These are phyloP conservation scores for Aphanomyces stellatus DNA, from an alignment of 352 stramenopile genomes.

Conservation along the genomic window DNA sequence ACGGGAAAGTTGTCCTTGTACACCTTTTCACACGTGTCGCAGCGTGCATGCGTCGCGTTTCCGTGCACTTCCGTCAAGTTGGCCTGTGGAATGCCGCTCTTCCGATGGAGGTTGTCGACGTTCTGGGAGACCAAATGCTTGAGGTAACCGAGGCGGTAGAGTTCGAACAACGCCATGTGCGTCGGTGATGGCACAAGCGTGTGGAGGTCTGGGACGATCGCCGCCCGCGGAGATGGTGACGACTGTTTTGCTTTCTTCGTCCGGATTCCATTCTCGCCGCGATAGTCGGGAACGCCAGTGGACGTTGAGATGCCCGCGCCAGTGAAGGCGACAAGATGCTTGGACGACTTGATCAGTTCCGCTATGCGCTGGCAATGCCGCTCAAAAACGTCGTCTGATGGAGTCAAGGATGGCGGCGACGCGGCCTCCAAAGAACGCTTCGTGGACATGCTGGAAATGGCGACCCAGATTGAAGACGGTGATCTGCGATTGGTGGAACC, in stretches of 20 bases:
- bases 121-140: constrained; percentile 81
- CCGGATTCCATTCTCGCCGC: constrained; percentile 68
- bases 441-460: neutral
- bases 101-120: constrained; percentile 76
- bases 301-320: constrained; percentile 73
- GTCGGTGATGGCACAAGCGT: constrained; percentile 58
- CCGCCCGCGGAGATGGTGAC: neutral
- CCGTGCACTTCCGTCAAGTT: constrained; percentile 69
- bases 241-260: constrained; percentile 30
- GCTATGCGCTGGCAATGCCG: constrained; percentile 51
- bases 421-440: neutral
- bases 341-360: constrained; percentile 43
- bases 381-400: constrained; percentile 34
- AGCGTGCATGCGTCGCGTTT: constrained; percentile 74
- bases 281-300: constrained; percentile 71
- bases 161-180: constrained; percentile 72
- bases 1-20: constrained; percentile 62
- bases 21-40: constrained; percentile 80
- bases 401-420: neutral
- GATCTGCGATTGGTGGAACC: neutral
- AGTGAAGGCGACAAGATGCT: constrained; percentile 72
- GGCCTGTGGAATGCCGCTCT: constrained; percentile 52
- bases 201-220: constrained; percentile 51
- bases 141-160: constrained; percentile 58
- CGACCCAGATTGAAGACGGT: neutral